phyloP scores from a whole-genome alignment of 78 protist species.

The Blattamonas nauphoetae region DNA sequence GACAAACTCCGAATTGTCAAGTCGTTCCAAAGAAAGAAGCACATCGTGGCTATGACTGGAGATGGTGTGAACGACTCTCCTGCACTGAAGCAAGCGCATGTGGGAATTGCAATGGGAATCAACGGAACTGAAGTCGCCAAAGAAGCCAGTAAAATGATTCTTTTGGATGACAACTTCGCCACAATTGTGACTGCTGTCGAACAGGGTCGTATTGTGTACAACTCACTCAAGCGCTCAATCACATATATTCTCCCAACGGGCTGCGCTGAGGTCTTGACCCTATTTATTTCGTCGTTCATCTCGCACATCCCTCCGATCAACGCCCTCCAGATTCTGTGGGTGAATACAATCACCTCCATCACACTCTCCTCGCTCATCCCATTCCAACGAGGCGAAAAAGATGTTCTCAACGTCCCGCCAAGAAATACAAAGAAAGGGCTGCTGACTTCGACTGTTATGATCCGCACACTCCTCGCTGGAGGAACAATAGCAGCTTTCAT shows the following conservation, averaged over 20 bases:
- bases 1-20: neutral
- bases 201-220: slow-evolving; percentile 73
- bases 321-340: slow-evolving; percentile 65
- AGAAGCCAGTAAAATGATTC: slow-evolving; percentile 19
- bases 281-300: slow-evolving; percentile 16
- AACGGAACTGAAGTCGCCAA: slow-evolving; percentile 11
- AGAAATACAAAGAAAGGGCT: neutral
- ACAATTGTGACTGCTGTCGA: slow-evolving; percentile 82
- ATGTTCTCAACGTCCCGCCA: neutral
- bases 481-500: neutral
- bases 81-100: slow-evolving; percentile 9
- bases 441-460: neutral
- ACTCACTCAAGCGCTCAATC: slow-evolving; percentile 58
- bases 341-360: slow-evolving; percentile 53
- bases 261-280: slow-evolving; percentile 55
- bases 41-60: slow-evolving; percentile 15
- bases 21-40: neutral
- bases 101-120: slow-evolving; percentile 7
- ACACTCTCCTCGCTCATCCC: neutral
- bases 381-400: neutral
- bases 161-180: slow-evolving; percentile 93
- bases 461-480: neutral
- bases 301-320: slow-evolving; percentile 22
- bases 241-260: slow-evolving; percentile 64
- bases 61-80: slow-evolving; percentile 23